phyloP scores from a whole-genome alignment of 2,329 filamentous ascomycete species.

The Fusarium haematococcum region DNA sequence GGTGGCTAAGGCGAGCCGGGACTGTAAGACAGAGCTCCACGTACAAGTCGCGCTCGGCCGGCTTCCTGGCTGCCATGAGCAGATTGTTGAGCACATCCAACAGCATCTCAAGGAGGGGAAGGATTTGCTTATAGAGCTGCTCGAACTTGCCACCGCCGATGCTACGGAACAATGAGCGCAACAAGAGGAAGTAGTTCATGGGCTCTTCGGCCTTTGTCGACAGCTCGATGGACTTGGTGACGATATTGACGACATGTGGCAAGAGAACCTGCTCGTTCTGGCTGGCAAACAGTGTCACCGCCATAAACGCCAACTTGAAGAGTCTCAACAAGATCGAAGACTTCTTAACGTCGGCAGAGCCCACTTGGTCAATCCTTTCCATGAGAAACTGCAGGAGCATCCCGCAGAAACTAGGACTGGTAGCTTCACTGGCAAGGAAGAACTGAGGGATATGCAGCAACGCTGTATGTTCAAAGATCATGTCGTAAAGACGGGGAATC shows the following conservation, averaged over 20 bases:
- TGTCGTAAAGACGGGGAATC: slow-evolving; percentile 95
- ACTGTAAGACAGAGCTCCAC: slow-evolving; percentile 98
- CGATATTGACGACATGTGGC: slow-evolving; percentile 96
- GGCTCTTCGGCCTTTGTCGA: slow-evolving; percentile 96
- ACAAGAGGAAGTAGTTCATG: slow-evolving; percentile 97
- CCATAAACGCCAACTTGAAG: slow-evolving; percentile 99
- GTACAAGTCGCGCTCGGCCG: slow-evolving; percentile 91
- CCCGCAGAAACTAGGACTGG: slow-evolving; percentile 95
- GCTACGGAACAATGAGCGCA: slow-evolving; percentile 92
- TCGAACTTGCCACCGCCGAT: slow-evolving; percentile 98
- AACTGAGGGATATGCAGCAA: slow-evolving; percentile 97
- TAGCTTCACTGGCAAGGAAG: slow-evolving; percentile 98
- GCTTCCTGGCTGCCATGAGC: slow-evolving; percentile 88
- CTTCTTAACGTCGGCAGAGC: slow-evolving; percentile 89
- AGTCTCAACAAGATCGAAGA: slow-evolving; percentile 92
- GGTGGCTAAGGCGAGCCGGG: slow-evolving; percentile 90
- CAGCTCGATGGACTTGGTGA: slow-evolving; percentile 96
- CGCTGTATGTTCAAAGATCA: slow-evolving; percentile 97
- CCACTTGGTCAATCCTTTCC: slow-evolving; percentile 95
- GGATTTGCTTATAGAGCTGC: slow-evolving; percentile 96
- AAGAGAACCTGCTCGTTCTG: slow-evolving; percentile 97
- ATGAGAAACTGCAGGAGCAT: slow-evolving; percentile 98
- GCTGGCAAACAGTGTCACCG: slow-evolving; percentile 91
- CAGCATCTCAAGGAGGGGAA: slow-evolving; percentile 96
- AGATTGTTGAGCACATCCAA: slow-evolving; percentile 97